These are phyloP conservation scores for Penicillium sp. DNA, from an alignment of 2,329 filamentous ascomycete genomes.

Conservation along the genomic window DNA sequence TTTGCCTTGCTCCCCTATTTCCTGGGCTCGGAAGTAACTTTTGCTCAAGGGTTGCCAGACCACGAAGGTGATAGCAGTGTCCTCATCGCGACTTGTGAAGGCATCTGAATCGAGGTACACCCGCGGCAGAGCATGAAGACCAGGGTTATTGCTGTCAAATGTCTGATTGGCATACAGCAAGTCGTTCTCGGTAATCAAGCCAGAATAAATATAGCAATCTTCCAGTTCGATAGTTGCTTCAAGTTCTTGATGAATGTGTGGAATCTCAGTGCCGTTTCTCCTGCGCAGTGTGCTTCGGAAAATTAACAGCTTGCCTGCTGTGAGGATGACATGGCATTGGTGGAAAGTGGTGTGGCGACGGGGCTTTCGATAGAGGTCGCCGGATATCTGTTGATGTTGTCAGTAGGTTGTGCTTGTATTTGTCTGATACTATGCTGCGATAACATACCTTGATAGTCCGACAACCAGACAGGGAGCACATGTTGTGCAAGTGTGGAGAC, in stretches of 20 bases:
- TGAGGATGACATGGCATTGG: conserved; percentile 60
- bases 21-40: conserved; percentile 53
- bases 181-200: conserved; percentile 62
- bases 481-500: conserved; percentile 65
- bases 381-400: conserved; percentile 51
- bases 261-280: conserved; percentile 55
- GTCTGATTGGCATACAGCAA: conserved; percentile 64
- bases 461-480: conserved; percentile 65
- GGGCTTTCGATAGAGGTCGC: conserved; percentile 63
- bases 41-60: conserved; percentile 62
- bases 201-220: conserved; percentile 66
- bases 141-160: conserved; percentile 62
- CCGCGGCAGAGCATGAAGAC: conserved; percentile 58
- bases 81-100: conserved; percentile 63
- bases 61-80: conserved; percentile 67
- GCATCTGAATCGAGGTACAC: conserved; percentile 59
- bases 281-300: conserved; percentile 61
- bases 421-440: neutral
- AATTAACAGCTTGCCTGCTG: conserved; percentile 60
- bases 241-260: conserved; percentile 63
- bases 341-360: conserved; percentile 62
- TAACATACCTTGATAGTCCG: conserved; percentile 54
- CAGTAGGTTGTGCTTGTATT: neutral
- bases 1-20: conserved; percentile 41
- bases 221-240: conserved; percentile 59